Evolutionary conservation across 768 basidiomycete species (phyloP), one percentile per base, ranked within the genome.

Genomic region (Tricholoma bakamatsutake): DNA sequence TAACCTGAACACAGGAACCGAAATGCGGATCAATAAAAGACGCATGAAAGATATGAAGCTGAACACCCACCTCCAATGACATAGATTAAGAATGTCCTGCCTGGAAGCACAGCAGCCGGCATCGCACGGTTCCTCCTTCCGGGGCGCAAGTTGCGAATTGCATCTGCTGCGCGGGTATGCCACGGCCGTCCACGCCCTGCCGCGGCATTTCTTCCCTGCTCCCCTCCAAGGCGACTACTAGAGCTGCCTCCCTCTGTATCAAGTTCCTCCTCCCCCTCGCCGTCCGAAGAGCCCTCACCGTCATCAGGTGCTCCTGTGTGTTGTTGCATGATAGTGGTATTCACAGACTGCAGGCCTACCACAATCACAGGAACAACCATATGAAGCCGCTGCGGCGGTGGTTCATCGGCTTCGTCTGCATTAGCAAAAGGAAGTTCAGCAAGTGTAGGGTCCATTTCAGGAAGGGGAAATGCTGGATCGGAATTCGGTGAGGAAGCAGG

Each of bases 21-120:
- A 18, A 42, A 42, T 8, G 40, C 50, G 55, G 8, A 51, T 33
- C 46, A 31, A 55, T 60, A 48, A 61, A 43, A 24, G 52, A 48
- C 46, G 15, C 50, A 8, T 49, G 15, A 37, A 43, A 39, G 24
- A 40, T 31, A 24, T 34, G 5, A 35, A 39, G 33, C 11, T 17
- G 31, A 12, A 53, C 17, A 57, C 79, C 50, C 58, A 83, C 88
- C 88, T 50, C 90, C 89, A 66, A 92, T 90, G 57, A 95, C 92
- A 71, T 92, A 94, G 55, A 95, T 93, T 69, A 93, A 75, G 71
- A 93, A 93, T 15, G 90, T 93, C 60, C 90, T 72, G 6, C 75
- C 76, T 46, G 71, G 65, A 2, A 61, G 59, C 52, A 55, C 58
- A 4, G 59, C 34, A n/a, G 61, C 24, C 6, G 47, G 35, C 5